Evolutionary conservation across 2,329 filamentous ascomycete genomes (phyloP).

Genomic region (Pochonia chlamydosporia): DNA sequence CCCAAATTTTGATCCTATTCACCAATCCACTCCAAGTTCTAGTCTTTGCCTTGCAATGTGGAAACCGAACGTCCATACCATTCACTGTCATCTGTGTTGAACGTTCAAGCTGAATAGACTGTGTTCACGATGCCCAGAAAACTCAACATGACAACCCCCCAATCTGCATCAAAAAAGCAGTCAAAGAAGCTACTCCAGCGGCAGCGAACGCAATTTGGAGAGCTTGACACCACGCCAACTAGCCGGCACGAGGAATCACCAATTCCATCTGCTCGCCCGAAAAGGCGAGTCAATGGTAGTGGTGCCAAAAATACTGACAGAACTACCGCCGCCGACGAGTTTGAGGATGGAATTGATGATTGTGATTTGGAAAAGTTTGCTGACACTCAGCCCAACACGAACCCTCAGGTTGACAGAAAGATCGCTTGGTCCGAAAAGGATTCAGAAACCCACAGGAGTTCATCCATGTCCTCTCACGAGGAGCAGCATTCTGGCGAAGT

Average conservation of each 20-base stretch:
- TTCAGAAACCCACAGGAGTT: slow-evolving; percentile 22
- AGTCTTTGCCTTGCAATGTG: too few relatives aligned
- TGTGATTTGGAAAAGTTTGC: slow-evolving; percentile 15
- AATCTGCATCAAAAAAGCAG: slow-evolving; percentile 1
- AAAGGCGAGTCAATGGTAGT: not conserved
- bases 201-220: slow-evolving; percentile 16
- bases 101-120: too few relatives aligned
- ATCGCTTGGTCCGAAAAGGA: slow-evolving; percentile 24
- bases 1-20: too few relatives aligned
- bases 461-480: slow-evolving; percentile 16
- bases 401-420: not conserved
- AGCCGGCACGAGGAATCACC: slow-evolving; percentile 17
- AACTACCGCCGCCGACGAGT: slow-evolving; percentile 8
- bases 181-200: slow-evolving; percentile 9
- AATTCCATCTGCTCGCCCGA: not conserved
- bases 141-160: not conserved
- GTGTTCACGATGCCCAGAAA: not conserved
- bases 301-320: not conserved
- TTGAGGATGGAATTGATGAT: slow-evolving; percentile 19
- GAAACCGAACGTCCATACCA: too few relatives aligned
- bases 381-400: slow-evolving; percentile 1
- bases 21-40: too few relatives aligned
- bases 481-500: slow-evolving; percentile 9
- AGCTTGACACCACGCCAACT: slow-evolving; percentile 29
- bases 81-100: too few relatives aligned